These are phyloP conservation scores for Magnaporthales sp. DNA, from an alignment of 2,329 filamentous ascomycete genomes.

Conservation along the genomic window DNA sequence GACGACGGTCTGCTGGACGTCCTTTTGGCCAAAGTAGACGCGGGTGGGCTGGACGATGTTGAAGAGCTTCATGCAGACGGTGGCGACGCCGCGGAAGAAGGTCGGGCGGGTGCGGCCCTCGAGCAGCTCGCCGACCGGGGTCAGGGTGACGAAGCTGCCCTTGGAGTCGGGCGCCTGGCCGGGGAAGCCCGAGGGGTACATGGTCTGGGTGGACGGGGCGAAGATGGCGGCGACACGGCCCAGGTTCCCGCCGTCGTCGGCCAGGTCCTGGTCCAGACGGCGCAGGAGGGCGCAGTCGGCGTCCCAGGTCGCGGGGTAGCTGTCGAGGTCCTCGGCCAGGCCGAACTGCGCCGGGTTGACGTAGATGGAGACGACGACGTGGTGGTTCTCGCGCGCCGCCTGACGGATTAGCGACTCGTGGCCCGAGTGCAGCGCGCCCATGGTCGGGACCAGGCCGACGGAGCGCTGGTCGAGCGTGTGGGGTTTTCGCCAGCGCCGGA, in stretches of 20 bases:
- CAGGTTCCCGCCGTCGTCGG: conserved; percentile 44
- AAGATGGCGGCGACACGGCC: conserved; percentile 79
- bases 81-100: conserved; percentile 94
- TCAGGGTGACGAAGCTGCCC: conserved; percentile 87
- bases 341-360: conserved; percentile 98
- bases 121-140: conserved; percentile 69
- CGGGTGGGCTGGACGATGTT: conserved; percentile 70
- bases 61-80: conserved; percentile 90
- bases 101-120: conserved; percentile 83
- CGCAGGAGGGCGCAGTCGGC: conserved; percentile 61
- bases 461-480: conserved; percentile 59
- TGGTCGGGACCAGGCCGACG: conserved; percentile 87
- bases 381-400: conserved; percentile 74
- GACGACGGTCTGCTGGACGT: conserved; percentile 91
- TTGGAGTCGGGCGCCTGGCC: conserved; percentile 64
- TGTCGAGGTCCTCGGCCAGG: conserved; percentile 74
- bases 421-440: conserved; percentile 93
- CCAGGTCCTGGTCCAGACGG: conserved; percentile 63
- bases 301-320: conserved; percentile 87
- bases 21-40: conserved; percentile 95
- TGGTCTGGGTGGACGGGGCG: conserved; percentile 69
- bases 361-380: conserved; percentile 86
- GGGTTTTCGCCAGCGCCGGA: conserved; percentile 61
- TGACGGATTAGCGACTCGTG: conserved; percentile 79
- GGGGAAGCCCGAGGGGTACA: conserved; percentile 79